Conservation (phyloP, 768 basidiomycete species). For the Porphyrellus cyaneotinctus region DNA sequence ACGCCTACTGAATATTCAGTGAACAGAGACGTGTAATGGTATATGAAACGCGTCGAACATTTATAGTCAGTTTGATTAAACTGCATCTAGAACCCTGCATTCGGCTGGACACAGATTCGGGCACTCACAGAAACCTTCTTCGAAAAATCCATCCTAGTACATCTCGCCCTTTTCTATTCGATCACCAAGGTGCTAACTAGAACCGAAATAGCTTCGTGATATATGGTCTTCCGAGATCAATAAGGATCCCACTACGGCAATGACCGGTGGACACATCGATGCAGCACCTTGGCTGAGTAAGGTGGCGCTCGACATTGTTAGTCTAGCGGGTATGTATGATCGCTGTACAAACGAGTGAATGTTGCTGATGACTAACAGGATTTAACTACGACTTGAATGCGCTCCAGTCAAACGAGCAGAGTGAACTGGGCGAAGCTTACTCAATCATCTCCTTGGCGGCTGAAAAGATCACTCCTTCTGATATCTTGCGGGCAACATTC, state of each 20-base stretch:
- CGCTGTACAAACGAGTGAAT: neutral
- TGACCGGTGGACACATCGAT: slow-evolving; percentile 25
- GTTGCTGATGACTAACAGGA: slow-evolving; percentile 21
- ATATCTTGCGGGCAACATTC: slow-evolving; percentile 33
- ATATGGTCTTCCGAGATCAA: slow-evolving; percentile 38
- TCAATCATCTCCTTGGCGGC: slow-evolving; percentile 25
- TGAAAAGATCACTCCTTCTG: slow-evolving; percentile 16
- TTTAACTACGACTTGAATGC: slow-evolving; percentile 38
- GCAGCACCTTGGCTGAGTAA: slow-evolving; percentile 32
- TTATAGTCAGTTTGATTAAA: neutral
- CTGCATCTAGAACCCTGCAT: slow-evolving; percentile 59
- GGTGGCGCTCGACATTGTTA: slow-evolving; percentile 41
- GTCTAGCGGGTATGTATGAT: slow-evolving; percentile 32
- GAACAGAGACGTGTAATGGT: slow-evolving; percentile 31
- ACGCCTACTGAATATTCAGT: neutral
- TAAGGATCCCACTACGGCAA: slow-evolving; percentile 19
- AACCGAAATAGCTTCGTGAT: slow-evolving; percentile 40
- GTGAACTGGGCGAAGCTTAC: slow-evolving; percentile 35
- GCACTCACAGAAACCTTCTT: slow-evolving; percentile 55
- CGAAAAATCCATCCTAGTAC: slow-evolving; percentile 40
- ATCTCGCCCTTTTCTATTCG: neutral
- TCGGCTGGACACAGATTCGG: slow-evolving; percentile 56
- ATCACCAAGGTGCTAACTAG: neutral
- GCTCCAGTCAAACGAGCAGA: slow-evolving; percentile 22
- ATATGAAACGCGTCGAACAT: neutral